Conservation (phyloP, 2,329 filamentous ascomycete genomes). For the Penicillium sp. region DNA sequence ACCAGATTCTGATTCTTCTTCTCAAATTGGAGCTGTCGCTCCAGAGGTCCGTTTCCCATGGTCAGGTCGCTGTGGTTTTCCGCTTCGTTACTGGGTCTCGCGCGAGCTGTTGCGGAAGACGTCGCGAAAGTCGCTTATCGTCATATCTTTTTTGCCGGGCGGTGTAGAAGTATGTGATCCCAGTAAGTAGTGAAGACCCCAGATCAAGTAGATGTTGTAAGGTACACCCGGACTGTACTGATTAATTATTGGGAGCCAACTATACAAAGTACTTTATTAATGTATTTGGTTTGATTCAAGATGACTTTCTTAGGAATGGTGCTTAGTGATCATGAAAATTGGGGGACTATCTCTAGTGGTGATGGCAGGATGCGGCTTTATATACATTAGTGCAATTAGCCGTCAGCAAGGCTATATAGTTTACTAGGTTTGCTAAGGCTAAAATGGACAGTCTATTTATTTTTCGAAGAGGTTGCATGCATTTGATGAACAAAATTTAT, state of each 20-base stretch:
- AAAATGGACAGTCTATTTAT: background rate
- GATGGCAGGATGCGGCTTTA: too few species aligned
- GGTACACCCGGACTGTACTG: background rate
- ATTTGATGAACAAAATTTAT: background rate
- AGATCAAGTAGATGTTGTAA: too few species aligned
- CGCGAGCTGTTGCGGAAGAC: background rate
- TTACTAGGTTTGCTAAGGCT: too few species aligned
- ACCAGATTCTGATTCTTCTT: slow-evolving; percentile 43
- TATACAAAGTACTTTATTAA: too few species aligned
- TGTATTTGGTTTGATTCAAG: too few species aligned
- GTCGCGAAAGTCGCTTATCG: background rate
- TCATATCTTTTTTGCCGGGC: slow-evolving; percentile 6
- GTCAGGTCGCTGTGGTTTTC: background rate
- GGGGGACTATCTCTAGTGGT: too few species aligned
- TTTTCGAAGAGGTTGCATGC: background rate
- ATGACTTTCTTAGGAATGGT: too few species aligned
- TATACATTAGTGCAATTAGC: background rate
- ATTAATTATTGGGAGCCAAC: too few species aligned
- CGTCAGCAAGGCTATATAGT: background rate
- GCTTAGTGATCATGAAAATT: too few species aligned
- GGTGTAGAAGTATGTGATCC: background rate
- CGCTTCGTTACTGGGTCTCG: background rate
- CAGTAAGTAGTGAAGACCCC: too few species aligned
- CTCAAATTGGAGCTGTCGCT: slow-evolving; percentile 41
- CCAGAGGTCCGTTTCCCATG: slow-evolving; percentile 31